Base-by-base conservation (phyloP, 2,329 filamentous ascomycete species). In the Calonectria hongkongensis region DNA sequence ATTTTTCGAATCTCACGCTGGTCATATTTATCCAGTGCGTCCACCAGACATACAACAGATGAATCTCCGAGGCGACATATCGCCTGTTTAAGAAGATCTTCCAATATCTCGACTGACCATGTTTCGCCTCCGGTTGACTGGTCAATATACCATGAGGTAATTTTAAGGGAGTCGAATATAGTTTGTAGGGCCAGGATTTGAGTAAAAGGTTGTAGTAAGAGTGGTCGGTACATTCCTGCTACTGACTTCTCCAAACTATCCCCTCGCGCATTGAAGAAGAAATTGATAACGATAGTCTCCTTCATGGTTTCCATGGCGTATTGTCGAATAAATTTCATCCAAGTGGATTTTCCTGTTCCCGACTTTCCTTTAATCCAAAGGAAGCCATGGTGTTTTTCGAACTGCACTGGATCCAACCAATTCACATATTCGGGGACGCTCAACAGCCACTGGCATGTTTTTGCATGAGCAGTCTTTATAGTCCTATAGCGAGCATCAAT, bases 241-340 rank as follows among this genome's bases (percentile, higher is more conserved):
- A 33, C 27, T 2, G 56, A 41, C 8, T 27, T 41, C 8, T 41
- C 33, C 21, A 41, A 18, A 1, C 79, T 50, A 0, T 10, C n/a
- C 4, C 45, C 45, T 25, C 45, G 5, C 0, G 87, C 87, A 69
- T 88, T 86, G 82, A 89, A 89, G 79, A 89, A 89, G 79, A 88
- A 89, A 0, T 84, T 85, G 1, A 87, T 71, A 3, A 86, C 74
- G 0, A 80, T 63, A 0, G n/a, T 48, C 8, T 72, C 68, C 9
- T 73, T 51, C 28, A 73, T 77, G 21, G 65, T 73, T 21, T 25
- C 73, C 48, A 41, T 73, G 1, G 63, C 56, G 41, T 68, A 48
- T 47, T 45, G 75, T 63, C 10, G 77, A 74, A 58, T 65, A 56
- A 84, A 87, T 65, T 87, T 88, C 84, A 88, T 87, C 4, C 15